Base-by-base conservation (phyloP, 345 rosid genomes). In the Eutrema yunnanense region DNA sequence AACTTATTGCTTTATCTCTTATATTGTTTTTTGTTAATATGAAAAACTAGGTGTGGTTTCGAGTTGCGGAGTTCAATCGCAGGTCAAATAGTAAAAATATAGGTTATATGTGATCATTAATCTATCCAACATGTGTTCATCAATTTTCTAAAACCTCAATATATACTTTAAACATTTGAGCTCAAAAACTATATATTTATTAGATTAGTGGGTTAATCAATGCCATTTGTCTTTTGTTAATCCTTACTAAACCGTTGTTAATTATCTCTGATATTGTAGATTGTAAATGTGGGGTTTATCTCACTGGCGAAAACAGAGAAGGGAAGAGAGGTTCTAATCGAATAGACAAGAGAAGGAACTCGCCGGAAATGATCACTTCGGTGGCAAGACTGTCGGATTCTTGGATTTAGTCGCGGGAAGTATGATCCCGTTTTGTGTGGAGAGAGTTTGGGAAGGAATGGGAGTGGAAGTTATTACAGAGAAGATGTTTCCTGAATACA, bases 311-410 rank as follows among this genome's bases (percentile, higher is more conserved):
- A 59, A 48, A 27, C 56, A 48, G 69, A 63, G 60, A 37, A 60
- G 3, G 75, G 52, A 5, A 34, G 60, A 40, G 58, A 73, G 33
- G n/a, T 49, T 49, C 8, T 46, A 1, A 5, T 67, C 10, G 61
- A 79, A 42, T 38, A 75, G 49, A 36, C 70, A 33, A 41, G 29
- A 8, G 53, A 61, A 65, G 4, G 71, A 69, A 48, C 71, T 76
- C 2, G 68, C 59, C 26, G 63, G 73, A 32, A 72, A 75, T 59
- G 54, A 71, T 22, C 79, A 65, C 42, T 78, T 81, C 1, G 80
- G 78, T 2, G 82, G 82, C 3, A 65, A 74, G 34, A 68, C 47
- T 0, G 4, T 57, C 0, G 80, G 84, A 56, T 62, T 57, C 11
- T 33, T 81, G 41, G 78, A 75, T 54, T 40, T 67, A 4, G 51